Base-by-base conservation (phyloP, 2,329 filamentous ascomycete genomes). In the Scedosporium apiospermum region DNA sequence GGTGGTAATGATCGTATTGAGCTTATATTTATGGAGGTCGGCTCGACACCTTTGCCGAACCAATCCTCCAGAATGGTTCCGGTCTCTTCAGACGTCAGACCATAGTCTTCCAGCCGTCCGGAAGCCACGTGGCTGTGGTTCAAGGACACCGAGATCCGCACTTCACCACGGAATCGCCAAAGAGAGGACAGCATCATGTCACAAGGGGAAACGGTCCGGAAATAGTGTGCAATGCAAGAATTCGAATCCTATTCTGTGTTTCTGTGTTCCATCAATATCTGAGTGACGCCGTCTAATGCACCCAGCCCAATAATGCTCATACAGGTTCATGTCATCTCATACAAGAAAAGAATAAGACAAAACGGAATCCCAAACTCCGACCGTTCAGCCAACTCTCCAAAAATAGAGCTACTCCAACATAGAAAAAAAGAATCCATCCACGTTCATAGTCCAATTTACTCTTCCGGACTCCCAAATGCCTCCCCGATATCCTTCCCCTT, bases 401-500 rank as follows among this genome's bases (percentile, higher is more conserved):
- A 49, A 49, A 49, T 49, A 38, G 34, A 12, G 5, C 34, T 38
- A 38, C 34, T 38, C 34, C 34, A 38, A 38, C 10, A 49, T 10
- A 49, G 21, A 49, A 49, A 21, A 21, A 18, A 18, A 6, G 2
- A 18, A 46, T 46, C 6, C 12, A 2, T 2, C 5, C 44, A 16
- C 21, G n/a, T 12, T 3, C 27, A 34, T n/a, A 51, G 7, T 23
- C 9, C 41, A 26, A n/a, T 21, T 69, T 65, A 77, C 4, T 70
- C 70, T 3, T 63, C 61, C 9, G 42, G 57, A 9, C 27, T 57
- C 18, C 71, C 75, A 70, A 78, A 78, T 18, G 75, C 76, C 63
- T 73, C 75, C 44, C 73, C 75, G 6, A 78, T 69, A 30, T 73
- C 75, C 63, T 81, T 77, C 1, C 80, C 81, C 63, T 84, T 81